Conservation (phyloP, 163 green algal genomes). For the Chloromonas sp. region DNA sequence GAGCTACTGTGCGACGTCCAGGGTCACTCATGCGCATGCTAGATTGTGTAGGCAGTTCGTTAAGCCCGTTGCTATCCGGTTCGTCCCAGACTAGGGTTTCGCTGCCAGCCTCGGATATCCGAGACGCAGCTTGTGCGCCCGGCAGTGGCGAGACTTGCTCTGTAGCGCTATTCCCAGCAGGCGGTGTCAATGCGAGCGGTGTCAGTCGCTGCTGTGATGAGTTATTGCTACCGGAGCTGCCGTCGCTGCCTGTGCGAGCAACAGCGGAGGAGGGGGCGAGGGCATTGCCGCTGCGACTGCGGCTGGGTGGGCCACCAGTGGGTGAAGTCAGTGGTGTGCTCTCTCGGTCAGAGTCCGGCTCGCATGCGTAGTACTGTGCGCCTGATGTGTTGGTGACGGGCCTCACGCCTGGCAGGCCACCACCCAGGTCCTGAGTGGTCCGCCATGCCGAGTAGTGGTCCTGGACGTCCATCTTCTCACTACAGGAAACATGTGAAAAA, state of each 20-base stretch:
- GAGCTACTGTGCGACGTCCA: background rate
- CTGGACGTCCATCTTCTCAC: slow-evolving; percentile 86
- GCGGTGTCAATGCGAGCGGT: too few relatives aligned
- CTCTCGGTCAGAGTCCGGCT: background rate
- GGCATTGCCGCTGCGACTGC: background rate
- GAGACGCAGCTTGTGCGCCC: too few relatives aligned
- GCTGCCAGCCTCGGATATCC: too few relatives aligned
- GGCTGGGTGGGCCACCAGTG: too few relatives aligned
- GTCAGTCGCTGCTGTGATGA: too few relatives aligned
- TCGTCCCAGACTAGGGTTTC: background rate
- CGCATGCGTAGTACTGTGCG: background rate
- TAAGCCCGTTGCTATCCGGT: background rate
- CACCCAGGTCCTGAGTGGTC: slow-evolving; percentile 65
- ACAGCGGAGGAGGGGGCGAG: too few relatives aligned
- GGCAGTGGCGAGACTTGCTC: too few relatives aligned
- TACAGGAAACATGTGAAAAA: slow-evolving; percentile 17
- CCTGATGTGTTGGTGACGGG: background rate
- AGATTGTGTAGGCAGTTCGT: background rate
- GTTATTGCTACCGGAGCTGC: too few relatives aligned
- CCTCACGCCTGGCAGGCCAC: background rate
- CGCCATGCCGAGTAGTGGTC: slow-evolving; percentile 93
- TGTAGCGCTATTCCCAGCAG: too few relatives aligned
- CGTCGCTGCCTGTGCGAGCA: too few relatives aligned
- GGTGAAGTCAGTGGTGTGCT: background rate
- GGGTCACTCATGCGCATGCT: background rate